These are phyloP conservation scores for Penicillium frequentans DNA, from an alignment of 2,329 filamentous ascomycete species.

Conservation along the genomic window DNA sequence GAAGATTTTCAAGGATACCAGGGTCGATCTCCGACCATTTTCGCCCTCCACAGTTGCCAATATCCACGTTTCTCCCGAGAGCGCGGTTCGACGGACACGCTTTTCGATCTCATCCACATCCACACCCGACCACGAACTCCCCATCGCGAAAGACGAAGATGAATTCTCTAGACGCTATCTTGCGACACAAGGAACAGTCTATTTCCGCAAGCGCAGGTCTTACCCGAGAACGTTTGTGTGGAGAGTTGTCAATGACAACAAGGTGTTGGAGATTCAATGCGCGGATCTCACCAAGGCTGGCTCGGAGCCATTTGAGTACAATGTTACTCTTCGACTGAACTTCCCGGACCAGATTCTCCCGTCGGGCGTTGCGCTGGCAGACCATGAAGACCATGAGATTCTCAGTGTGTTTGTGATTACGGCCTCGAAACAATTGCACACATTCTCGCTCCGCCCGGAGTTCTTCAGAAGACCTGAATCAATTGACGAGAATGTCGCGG, in stretches of 20 bases:
- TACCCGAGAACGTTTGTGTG: conserved; percentile 87
- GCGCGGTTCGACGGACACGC: conserved; percentile 48
- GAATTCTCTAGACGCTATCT: conserved; percentile 71
- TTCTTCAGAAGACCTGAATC: conserved; percentile 71
- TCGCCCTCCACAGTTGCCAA: conserved; percentile 68
- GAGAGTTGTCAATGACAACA: conserved; percentile 80
- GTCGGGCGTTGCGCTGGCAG: conserved; percentile 78
- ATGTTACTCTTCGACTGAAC: conserved; percentile 73
- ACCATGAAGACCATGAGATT: conserved; percentile 73
- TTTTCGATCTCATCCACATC: conserved; percentile 49
- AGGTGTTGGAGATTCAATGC: conserved; percentile 76
- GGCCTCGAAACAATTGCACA: conserved; percentile 75
- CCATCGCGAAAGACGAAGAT: conserved; percentile 59
- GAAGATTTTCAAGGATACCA: conserved; percentile 81
- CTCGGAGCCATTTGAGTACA: conserved; percentile 64
- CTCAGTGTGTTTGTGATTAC: conserved; percentile 80
- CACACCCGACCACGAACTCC: conserved; percentile 39
- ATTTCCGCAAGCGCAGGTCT: conserved; percentile 73
- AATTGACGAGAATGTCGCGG: conserved; percentile 70
- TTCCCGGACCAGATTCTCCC: conserved; percentile 73
- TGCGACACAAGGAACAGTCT: conserved; percentile 77
- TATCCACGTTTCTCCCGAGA: conserved; percentile 61
- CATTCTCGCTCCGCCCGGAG: conserved; percentile 77
- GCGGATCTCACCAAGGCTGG: conserved; percentile 75
- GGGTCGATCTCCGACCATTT: conserved; percentile 75